phyloP scores from a whole-genome alignment of 352 stramenopile species.

The Globisporangium paroecandrum region DNA sequence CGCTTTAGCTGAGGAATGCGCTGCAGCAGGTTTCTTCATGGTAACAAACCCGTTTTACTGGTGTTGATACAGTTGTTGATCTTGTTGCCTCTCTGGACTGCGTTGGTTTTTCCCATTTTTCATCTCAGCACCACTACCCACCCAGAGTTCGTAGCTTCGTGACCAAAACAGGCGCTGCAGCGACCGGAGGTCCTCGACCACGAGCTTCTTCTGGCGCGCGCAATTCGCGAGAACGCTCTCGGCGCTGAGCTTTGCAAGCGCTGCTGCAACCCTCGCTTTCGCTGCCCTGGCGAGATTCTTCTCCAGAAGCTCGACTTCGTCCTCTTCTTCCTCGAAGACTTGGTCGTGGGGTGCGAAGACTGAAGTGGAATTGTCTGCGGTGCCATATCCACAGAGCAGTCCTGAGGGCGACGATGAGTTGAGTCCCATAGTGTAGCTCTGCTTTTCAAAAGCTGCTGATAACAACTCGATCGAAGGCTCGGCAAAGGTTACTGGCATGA shows the following conservation, averaged over 20 bases:
- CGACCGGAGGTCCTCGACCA: conserved; percentile 29
- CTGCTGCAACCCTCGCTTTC: background rate
- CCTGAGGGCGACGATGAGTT: background rate
- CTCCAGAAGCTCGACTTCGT: background rate
- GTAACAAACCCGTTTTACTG: background rate
- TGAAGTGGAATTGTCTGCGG: background rate
- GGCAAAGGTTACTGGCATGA: conserved; percentile 10
- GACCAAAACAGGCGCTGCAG: conserved; percentile 36
- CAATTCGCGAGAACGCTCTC: conserved; percentile 33
- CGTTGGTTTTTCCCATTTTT: background rate
- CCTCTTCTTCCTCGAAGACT: background rate
- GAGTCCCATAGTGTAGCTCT: background rate
- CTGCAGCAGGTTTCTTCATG: background rate
- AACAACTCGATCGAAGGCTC: conserved; percentile 1
- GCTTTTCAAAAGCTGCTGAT: conserved; percentile 3
- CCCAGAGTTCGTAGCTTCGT: conserved; percentile 25
- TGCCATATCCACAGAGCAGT: background rate
- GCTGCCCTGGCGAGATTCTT: background rate
- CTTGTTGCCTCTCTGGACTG: background rate
- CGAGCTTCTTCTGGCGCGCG: conserved; percentile 25
- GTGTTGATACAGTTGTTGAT: background rate
- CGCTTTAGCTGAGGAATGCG: background rate
- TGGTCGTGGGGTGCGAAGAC: background rate
- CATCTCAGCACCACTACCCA: background rate
- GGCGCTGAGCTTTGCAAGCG: background rate